Evolutionary conservation across 192 early-diverging fungal genomes (phyloP).

Genomic region (Coemansia sp.): DNA sequence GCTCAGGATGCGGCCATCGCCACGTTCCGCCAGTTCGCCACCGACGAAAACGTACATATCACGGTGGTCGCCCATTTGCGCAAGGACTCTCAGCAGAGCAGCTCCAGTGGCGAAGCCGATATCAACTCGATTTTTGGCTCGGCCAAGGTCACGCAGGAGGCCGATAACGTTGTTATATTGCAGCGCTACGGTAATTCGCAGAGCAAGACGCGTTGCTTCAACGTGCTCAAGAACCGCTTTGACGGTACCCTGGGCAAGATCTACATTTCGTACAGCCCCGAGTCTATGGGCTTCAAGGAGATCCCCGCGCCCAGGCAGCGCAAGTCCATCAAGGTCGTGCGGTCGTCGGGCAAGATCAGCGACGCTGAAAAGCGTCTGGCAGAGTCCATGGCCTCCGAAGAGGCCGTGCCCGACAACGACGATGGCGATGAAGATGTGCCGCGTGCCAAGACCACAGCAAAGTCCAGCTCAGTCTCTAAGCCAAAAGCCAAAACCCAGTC

Average conservation of each 20-base stretch:
- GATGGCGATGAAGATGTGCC: no score
- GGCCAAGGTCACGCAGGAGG: conserved; percentile 75
- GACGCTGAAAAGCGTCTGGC: conserved; percentile 34
- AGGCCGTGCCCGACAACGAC: no score
- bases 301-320: conserved; percentile 42
- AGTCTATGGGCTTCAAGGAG: conserved; percentile 40
- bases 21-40: conserved; percentile 65
- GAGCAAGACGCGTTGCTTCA: conserved; percentile 55
- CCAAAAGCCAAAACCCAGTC: no score
- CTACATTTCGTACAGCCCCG: conserved; percentile 50
- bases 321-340: conserved; percentile 35
- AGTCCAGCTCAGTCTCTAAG: no score
- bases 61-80: conserved; percentile 71
- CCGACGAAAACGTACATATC: conserved; percentile 68
- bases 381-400: conserved; percentile 16
- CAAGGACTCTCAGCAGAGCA: conserved; percentile 52
- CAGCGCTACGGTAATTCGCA: conserved; percentile 53
- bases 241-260: conserved; percentile 66
- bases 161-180: conserved; percentile 72
- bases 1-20: conserved; percentile 67
- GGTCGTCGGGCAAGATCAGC: conserved; percentile 22
- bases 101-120: conserved; percentile 52
- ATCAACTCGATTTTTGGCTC: conserved; percentile 72
- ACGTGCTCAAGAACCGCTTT: conserved; percentile 71
- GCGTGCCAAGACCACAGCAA: no score